A percentile compares a stretch with the other conserved stretches of the same genome.
Conservation (phyloP, 2,329 filamentous ascomycete species). For the Penicillium concentricum region DNA sequence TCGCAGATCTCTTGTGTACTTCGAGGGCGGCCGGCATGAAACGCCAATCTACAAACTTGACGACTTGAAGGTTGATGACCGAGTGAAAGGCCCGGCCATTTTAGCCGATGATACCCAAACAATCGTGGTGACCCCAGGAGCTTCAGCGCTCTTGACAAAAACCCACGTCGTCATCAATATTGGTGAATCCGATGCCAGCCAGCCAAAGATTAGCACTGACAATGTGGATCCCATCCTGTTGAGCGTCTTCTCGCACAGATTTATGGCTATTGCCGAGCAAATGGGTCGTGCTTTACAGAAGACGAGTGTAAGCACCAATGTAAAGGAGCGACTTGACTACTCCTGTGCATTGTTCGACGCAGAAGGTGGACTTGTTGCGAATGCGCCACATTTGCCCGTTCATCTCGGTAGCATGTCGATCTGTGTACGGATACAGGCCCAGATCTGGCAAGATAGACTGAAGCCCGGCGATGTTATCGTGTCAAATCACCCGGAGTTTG, state of each 20-base stretch:
- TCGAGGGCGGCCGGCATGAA: conserved; percentile 73
- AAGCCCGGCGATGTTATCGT: conserved; percentile 75
- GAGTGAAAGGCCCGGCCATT: conserved; percentile 76
- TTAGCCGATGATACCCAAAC: conserved; percentile 64
- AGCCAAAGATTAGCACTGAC: conserved; percentile 38
- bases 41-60: conserved; percentile 83
- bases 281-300: conserved; percentile 79
- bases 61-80: conserved; percentile 69
- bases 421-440: conserved; percentile 71
- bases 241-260: conserved; percentile 76
- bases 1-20: conserved; percentile 71
- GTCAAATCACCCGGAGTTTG: conserved; percentile 77
- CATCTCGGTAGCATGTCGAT: conserved; percentile 79
- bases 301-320: conserved; percentile 66
- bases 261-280: conserved; percentile 83
- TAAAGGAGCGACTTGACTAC: conserved; percentile 81
- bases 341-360: conserved; percentile 77
- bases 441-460: conserved; percentile 71
- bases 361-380: conserved; percentile 65
- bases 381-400: conserved; percentile 72
- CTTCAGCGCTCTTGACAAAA: conserved; percentile 38
- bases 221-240: conserved; percentile 74
- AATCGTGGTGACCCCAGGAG: conserved; percentile 42
- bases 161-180: conserved; percentile 41
- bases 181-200: conserved; percentile 28